Evolutionary conservation across 257 asterid genomes (phyloP).

Genomic region (Ocimum tenuiflorum): DNA sequence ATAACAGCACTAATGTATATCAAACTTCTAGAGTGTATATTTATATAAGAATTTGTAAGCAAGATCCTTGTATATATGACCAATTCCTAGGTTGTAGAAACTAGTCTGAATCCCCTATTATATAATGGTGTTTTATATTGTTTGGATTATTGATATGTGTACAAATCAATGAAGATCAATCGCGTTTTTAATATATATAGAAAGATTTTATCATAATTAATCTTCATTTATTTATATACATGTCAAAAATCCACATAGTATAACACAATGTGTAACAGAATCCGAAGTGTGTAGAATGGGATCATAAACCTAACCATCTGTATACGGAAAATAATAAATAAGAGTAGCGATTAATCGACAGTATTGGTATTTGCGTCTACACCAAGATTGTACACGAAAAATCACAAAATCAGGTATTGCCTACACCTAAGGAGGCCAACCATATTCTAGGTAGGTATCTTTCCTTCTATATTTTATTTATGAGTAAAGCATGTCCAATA

Average conservation of each 20-base stretch:
- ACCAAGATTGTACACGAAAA: background rate
- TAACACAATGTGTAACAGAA: no score
- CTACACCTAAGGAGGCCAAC: background rate
- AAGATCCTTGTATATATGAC: background rate
- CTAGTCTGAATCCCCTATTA: no score
- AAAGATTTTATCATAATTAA: no score
- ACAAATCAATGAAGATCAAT: no score
- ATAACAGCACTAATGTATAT: background rate
- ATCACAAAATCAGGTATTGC: background rate
- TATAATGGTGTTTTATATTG: no score
- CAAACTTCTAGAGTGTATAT: no score
- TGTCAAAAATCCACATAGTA: no score
- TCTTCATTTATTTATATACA: no score
- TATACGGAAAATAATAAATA: background rate
- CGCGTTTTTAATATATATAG: no score
- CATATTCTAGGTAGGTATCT: background rate
- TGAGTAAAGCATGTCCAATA: background rate
- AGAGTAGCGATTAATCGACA: background rate
- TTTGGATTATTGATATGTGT: no score
- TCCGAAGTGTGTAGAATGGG: no score
- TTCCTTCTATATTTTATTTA: background rate
- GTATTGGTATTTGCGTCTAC: background rate
- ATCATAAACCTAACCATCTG: background rate
- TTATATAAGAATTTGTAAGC: no score
- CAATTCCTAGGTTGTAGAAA: slow-evolving; percentile 1